Conservation (phyloP, 176 grass and related monocot species). For the Metroxylon sagu region DNA sequence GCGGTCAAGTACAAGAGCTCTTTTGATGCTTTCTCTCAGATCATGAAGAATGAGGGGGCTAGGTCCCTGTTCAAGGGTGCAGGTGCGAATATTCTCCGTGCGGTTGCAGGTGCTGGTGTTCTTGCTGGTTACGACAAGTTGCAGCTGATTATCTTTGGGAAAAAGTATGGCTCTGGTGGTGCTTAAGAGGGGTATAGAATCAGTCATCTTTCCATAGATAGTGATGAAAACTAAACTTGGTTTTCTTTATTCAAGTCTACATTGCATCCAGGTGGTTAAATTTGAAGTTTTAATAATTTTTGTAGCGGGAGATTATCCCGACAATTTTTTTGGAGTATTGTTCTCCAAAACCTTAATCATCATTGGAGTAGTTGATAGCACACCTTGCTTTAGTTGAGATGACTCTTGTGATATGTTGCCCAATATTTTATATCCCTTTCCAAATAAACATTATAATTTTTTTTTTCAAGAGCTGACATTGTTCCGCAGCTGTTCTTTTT, state of each 20-base stretch:
- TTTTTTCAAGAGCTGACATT: too few relatives aligned
- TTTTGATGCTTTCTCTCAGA: slow-evolving; percentile 4
- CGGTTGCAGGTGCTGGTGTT: slow-evolving; percentile 3
- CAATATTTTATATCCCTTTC: too few relatives aligned
- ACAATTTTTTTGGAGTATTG: slow-evolving; percentile 3
- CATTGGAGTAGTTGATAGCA: too few relatives aligned
- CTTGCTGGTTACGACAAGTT: slow-evolving; percentile 7
- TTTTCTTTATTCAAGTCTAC: not conserved
- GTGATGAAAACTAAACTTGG: slow-evolving; percentile 5
- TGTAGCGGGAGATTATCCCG: slow-evolving; percentile 1
- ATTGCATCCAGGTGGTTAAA: too few relatives aligned
- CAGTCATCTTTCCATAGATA: not conserved
- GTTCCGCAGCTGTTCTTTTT: too few relatives aligned
- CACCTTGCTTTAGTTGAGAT: too few relatives aligned
- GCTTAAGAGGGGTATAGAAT: not conserved
- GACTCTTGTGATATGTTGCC: too few relatives aligned
- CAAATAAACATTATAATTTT: too few relatives aligned
- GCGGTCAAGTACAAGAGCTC: slow-evolving; percentile 18
- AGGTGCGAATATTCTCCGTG: slow-evolving; percentile 10
- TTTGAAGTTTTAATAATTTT: slow-evolving; percentile 3
- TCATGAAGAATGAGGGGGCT: slow-evolving; percentile 5
- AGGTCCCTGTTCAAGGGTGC: slow-evolving; percentile 14
- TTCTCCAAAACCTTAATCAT: not conserved
- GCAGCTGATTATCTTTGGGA: slow-evolving; percentile 9
- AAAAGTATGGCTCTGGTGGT: slow-evolving; percentile 10